Evolutionary conservation across 139 green algal species (phyloP), one percentile per base, ranked within the genome.

Genomic region (Tetraselmis chui): DNA sequence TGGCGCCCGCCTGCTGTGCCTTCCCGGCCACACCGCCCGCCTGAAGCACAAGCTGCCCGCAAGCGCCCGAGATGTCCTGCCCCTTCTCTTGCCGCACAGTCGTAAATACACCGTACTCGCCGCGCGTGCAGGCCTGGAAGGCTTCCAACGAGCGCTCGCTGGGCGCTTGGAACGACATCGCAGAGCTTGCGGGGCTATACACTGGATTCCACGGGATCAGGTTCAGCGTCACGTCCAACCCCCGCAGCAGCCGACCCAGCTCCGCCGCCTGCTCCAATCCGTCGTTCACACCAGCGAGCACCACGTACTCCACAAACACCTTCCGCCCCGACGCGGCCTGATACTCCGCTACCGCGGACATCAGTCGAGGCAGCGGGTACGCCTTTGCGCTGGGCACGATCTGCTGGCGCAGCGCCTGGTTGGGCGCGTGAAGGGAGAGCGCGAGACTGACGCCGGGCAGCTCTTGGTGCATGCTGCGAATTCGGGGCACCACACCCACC

Each of bases 221-320:
- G 81, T 98, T 98, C 1, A 98, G 30, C 29, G 93, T 83, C 29
- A 96, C 84, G 31, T 92, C 81, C 26, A 76, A 83, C 27, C 83
- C 91, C 77, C 80, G 27, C 23, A 92, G 82, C 67, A 92, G 32
- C 59, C 78, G 81, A 1, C 85, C 89, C 1, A 92, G 85, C 81
- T 89, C 28, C 22, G 84, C 59, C 75, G 96, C 96, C 31, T 95
- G 85, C 84, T 94, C 83, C 31, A 79, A 29, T 11, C 59, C 81
- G 84, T 97, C 95, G 81, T 98, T 98, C 0, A 98, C 92, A 1
- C 86, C 89, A 1, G 85, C 85, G 81, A 99, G 87, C 89, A 99
- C 89, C 5, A 99, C 95, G 81, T 99, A 99, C 90, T 99, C 95
- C 2, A 98, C 84, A 82, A 98, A 96, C 26, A 98, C 89, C 28